Conservation (phyloP, 1,139 yeast species). For the Lodderomyces orthopsilosis region DNA sequence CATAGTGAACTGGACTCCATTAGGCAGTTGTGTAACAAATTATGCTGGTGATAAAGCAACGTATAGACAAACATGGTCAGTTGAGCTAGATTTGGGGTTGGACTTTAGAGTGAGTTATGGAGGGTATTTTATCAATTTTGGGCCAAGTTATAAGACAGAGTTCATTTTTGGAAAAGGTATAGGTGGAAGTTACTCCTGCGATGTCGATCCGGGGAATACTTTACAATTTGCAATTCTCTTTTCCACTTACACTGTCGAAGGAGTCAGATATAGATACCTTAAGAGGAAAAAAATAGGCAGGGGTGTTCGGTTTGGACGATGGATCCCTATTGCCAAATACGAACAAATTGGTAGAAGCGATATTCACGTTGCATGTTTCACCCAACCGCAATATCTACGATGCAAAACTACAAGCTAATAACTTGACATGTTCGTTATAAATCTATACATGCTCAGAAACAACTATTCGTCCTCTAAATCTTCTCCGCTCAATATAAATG, state of each 20-base stretch:
- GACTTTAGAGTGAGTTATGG: conserved; percentile 17
- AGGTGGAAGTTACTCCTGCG: conserved; percentile 23
- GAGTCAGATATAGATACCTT: conserved; percentile 17
- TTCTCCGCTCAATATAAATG: conserved; percentile 64
- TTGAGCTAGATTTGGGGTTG: conserved; percentile 17
- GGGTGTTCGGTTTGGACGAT: conserved; percentile 17
- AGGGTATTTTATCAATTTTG: conserved; percentile 14
- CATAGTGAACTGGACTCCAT: conserved; percentile 2
- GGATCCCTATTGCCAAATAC: conserved; percentile 17
- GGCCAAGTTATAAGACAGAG: conserved; percentile 16
- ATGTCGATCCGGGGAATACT: conserved; percentile 18
- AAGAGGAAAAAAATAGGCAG: conserved; percentile 6
- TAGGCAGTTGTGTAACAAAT: conserved; percentile 14
- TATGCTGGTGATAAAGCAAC: conserved; percentile 15
- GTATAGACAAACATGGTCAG: conserved; percentile 24
- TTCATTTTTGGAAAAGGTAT: conserved; percentile 14
- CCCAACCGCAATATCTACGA: conserved; percentile 18
- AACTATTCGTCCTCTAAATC: conserved; percentile 38
- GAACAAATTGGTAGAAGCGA: conserved; percentile 15
- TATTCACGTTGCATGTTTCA: conserved; percentile 27
- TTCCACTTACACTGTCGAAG: conserved; percentile 15
- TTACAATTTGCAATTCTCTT: conserved; percentile 24
- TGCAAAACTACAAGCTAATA: conserved; percentile 11
- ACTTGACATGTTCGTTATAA: background rate
- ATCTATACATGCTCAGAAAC: background rate